Conservation (phyloP, 169 alveolate genomes). For the Eimeria necatrix region DNA sequence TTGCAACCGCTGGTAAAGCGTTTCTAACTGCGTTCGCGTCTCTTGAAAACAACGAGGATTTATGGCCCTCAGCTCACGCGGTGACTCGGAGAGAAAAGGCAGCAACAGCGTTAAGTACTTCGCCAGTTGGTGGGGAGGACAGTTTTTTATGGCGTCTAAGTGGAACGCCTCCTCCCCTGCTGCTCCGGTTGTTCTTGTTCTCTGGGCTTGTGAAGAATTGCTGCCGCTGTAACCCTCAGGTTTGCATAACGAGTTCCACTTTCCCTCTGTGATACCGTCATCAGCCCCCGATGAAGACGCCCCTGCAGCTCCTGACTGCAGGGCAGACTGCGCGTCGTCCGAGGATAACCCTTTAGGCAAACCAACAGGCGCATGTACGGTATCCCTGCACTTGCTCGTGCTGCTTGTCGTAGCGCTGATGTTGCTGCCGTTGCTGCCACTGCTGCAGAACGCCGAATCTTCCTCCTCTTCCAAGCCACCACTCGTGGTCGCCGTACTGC, state of each 20-base stretch:
- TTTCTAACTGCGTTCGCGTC: slow-evolving; percentile 28
- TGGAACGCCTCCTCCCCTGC: slow-evolving; percentile 48
- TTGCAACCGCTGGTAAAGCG: slow-evolving; percentile 7
- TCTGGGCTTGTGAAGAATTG: not conserved
- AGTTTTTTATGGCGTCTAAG: not conserved
- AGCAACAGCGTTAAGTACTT: slow-evolving; percentile 24
- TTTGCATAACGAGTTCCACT: slow-evolving; percentile 14
- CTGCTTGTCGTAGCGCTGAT: not conserved
- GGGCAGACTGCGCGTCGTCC: slow-evolving; percentile 8
- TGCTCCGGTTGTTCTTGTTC: not conserved
- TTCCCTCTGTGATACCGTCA: slow-evolving; percentile 34
- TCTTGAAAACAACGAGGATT: slow-evolving; percentile 35
- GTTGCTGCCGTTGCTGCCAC: slow-evolving; percentile 28
- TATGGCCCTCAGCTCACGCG: slow-evolving; percentile 18
- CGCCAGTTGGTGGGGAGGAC: slow-evolving; percentile 18
- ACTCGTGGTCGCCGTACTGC: slow-evolving; percentile 59
- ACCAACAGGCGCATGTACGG: not conserved
- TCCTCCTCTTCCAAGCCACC: slow-evolving; percentile 66
- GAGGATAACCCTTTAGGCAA: not conserved
- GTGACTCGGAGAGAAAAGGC: slow-evolving; percentile 40
- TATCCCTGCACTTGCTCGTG: not conserved
- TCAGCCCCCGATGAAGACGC: slow-evolving; percentile 30
- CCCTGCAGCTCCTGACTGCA: slow-evolving; percentile 24
- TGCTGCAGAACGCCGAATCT: slow-evolving; percentile 38
- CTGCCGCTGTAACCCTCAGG: slow-evolving; percentile 2